Percentiles rank a stretch among this genome's conserved stretches.
These are phyloP conservation scores for Aspergillus coremiiformis DNA, from an alignment of 495 filamentous ascomycete species.

Conservation along the genomic window DNA sequence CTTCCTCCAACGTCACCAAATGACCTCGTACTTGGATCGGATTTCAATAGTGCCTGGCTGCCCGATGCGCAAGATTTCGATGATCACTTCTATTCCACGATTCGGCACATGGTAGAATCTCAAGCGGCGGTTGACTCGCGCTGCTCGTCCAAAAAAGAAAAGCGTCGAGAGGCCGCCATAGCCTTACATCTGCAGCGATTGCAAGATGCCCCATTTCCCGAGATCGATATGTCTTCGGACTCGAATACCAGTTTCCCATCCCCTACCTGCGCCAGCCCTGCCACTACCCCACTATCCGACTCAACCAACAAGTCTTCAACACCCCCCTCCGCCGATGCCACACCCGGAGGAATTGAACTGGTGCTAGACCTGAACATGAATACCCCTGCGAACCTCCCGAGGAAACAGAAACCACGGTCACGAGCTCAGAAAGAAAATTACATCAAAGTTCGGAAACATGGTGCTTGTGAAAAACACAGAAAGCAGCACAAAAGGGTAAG, in stretches of 20 bases:
- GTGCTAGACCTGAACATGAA: constrained; percentile 46
- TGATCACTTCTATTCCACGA: constrained; percentile 19
- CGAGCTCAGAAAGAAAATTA: constrained; percentile 43
- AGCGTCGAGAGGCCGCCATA: constrained; percentile 39
- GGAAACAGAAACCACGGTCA: constrained; percentile 41
- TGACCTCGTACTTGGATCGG: constrained; percentile 3
- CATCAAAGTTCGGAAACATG: constrained; percentile 41
- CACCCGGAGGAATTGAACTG: constrained; percentile 27
- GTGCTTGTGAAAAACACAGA: constrained; percentile 42
- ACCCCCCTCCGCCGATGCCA: constrained; percentile 12
- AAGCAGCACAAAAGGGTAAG: constrained; percentile 44
- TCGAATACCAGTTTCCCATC: constrained; percentile 35
- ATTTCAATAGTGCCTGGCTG: constrained; percentile 9
- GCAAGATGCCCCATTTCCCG: constrained; percentile 24
- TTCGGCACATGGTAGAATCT: constrained; percentile 36
- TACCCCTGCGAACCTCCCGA: constrained; percentile 34
- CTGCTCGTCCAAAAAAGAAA: constrained; percentile 34
- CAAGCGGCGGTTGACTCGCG: constrained; percentile 32
- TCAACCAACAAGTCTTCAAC: constrained; percentile 15
- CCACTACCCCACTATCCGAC: constrained; percentile 11
- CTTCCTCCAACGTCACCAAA: constrained; percentile 2
- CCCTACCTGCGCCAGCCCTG: constrained; percentile 19
- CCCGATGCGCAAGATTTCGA: constrained; percentile 12
- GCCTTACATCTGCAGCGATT: constrained; percentile 36
- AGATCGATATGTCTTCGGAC: constrained; percentile 26